Percentiles rank a stretch among this genome's conserved stretches.
phyloP scores from a whole-genome alignment of 2,329 filamentous ascomycete species.

The Curvularia sp. region DNA sequence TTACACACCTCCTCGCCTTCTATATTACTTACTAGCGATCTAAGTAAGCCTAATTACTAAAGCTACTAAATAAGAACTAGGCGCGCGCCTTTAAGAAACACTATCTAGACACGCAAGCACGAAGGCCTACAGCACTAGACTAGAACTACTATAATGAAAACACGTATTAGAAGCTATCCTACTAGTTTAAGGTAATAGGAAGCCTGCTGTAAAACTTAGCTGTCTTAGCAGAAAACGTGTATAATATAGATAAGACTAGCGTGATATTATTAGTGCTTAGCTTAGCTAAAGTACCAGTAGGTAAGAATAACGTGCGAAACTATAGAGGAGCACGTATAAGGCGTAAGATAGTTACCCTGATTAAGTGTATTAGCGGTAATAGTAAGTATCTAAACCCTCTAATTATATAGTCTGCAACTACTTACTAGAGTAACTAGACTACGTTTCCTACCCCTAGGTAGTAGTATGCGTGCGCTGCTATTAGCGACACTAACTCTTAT shows the following conservation, averaged over 20 bases:
- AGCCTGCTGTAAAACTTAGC: conserved; percentile 15
- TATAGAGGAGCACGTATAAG: conserved; percentile 31
- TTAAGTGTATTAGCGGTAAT: conserved; percentile 29
- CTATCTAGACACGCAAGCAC: background rate
- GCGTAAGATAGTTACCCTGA: conserved; percentile 29
- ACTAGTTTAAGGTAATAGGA: conserved; percentile 20
- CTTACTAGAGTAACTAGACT: background rate
- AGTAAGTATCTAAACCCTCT: conserved; percentile 28
- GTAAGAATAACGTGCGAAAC: conserved; percentile 24
- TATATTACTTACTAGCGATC: background rate
- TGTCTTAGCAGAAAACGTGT: conserved; percentile 21
- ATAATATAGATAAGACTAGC: background rate
- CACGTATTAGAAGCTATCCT: conserved; percentile 19
- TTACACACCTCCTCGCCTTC: background rate
- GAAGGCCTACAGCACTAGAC: background rate
- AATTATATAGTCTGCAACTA: conserved; percentile 32
- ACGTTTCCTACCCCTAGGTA: background rate
- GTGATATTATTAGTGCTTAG: conserved; percentile 11
- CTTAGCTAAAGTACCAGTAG: no score
- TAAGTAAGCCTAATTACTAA: background rate
- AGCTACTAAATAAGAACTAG: background rate
- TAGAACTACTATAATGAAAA: background rate
- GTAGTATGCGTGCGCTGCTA: background rate
- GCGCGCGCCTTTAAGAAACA: background rate
- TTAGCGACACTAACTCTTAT: conserved; percentile 2